Conservation (phyloP, 2,329 filamentous ascomycete species). For the Phaeosphaeria sp. region DNA sequence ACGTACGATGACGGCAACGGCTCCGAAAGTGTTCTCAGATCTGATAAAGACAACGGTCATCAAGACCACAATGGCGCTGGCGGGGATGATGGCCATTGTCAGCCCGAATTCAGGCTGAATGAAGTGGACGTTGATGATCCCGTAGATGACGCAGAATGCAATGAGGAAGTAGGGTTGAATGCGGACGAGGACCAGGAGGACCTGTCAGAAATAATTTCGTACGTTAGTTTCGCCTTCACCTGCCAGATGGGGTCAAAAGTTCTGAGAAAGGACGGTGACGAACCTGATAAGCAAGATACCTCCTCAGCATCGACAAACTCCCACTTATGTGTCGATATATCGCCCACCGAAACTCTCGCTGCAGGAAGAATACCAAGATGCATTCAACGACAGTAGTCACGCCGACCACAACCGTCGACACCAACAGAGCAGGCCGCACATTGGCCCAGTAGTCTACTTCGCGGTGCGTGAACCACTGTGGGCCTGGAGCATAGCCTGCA, state of each 20-base stretch:
- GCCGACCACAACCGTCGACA: conserved; percentile 5
- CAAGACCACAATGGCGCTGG: conserved; percentile 16
- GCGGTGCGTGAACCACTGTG: conserved; percentile 19
- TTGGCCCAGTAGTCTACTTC: conserved; percentile 12
- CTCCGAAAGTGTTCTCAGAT: conserved; percentile 17
- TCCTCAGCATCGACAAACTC: conserved; percentile 11
- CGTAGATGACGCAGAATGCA: conserved; percentile 29
- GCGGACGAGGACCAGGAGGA: conserved; percentile 26
- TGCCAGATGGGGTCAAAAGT: too few species aligned
- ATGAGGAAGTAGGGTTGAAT: conserved; percentile 27
- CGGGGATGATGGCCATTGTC: conserved; percentile 32
- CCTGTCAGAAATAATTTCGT: conserved; percentile 7
- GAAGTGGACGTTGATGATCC: conserved; percentile 29
- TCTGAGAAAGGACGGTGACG: neutral
- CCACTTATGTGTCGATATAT: conserved; percentile 26
- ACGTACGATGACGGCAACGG: conserved; percentile 21
- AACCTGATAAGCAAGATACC: conserved; percentile 25
- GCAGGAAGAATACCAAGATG: conserved; percentile 5
- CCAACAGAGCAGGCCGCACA: conserved; percentile 8
- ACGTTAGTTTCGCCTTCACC: too few species aligned
- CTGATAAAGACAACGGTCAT: conserved; percentile 19
- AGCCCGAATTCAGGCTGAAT: conserved; percentile 27
- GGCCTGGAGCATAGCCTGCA: neutral
- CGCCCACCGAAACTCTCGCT: conserved; percentile 25
- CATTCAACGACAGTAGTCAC: conserved; percentile 10